Base-by-base conservation (phyloP, 371 early-diverging fungal species). In the Rhizopus stolonifer region DNA sequence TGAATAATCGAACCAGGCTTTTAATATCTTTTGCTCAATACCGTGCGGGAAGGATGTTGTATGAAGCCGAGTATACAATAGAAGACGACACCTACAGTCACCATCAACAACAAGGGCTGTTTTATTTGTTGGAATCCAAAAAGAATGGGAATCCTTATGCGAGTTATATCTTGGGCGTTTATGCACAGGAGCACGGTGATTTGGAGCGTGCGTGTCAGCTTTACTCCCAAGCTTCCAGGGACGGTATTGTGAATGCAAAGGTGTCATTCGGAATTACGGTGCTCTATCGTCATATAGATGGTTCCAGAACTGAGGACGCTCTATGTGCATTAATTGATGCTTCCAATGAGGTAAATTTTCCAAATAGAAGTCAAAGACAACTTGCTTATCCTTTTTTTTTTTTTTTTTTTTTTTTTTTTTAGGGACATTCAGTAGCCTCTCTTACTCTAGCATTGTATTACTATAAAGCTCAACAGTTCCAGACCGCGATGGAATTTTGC, bases 21-120 rank as follows among this genome's bases (percentile, higher is more conserved):
- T 26, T 62, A 5, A 49, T 62, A 5, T 48, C 63, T 11, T 57
- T 57, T 22, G 63, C 63, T 23, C 63, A 62, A 8, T 62, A 57
- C 24, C 49, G 54, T 5, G 34, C 54, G n/a, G 63, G 63, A 6
- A 29, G 45, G 3, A 62, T 62, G 63, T 33, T 62, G 2, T 57
- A 38, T 23, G 63, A 62, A 25, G 39, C 48, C 7, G 26, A 13
- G 10, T 31, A 44, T 15, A 17, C 33, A 19, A 46, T 25, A 9
- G 31, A 49, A 15, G 26, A 59, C 34, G 47, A 33, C 14, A 40
- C n/a, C 10, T 42, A 42, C 1, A 9, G 42, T 15, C 46, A 26
- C 15, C 36, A 32, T n/a, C 49, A 29, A 14, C 31, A 59, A 25
- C 52, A 56, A 48, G 62, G 53, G 2, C 29, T 52, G 31, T 19